These are phyloP conservation scores for Tolypocladium ophioglossoides DNA, from an alignment of 2,329 filamentous ascomycete species.

Conservation along the genomic window DNA sequence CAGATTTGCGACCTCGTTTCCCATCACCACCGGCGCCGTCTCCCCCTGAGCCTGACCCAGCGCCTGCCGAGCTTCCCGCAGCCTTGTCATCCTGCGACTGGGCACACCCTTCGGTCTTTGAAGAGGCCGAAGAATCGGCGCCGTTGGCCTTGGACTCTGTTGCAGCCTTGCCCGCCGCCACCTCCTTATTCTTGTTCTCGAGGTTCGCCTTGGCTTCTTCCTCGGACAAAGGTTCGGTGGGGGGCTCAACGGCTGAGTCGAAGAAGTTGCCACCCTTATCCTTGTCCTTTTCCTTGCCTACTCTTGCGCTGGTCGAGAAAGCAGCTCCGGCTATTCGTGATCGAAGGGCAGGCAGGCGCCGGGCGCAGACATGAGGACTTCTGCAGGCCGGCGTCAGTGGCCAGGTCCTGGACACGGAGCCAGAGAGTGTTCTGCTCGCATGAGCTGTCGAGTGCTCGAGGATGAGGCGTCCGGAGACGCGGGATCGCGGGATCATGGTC, in stretches of 20 bases:
- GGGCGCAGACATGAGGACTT: conserved; percentile 19
- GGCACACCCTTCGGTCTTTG: conserved; percentile 29
- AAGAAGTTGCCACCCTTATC: conserved; percentile 37
- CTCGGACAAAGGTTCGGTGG: conserved; percentile 37
- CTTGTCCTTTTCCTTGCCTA: conserved; percentile 23
- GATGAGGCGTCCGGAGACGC: conserved; percentile 26
- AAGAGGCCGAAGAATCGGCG: conserved; percentile 31
- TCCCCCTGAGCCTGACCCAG: conserved; percentile 33
- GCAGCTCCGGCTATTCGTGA: conserved; percentile 16
- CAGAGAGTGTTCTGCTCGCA: conserved; percentile 12
- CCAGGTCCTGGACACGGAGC: conserved; percentile 15
- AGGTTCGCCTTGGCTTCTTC: conserved; percentile 42
- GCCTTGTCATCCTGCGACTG: conserved; percentile 42
- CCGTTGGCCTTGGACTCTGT: conserved; percentile 32
- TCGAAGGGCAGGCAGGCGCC: conserved; percentile 17
- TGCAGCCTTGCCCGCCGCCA: conserved; percentile 33
- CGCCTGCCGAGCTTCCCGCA: conserved; percentile 42
- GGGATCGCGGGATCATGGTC: conserved; percentile 30
- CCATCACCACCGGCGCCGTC: conserved; percentile 50
- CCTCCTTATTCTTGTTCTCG: conserved; percentile 32
- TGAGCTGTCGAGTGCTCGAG: conserved; percentile 23
- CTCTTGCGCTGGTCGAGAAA: conserved; percentile 25
- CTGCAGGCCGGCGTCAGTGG: conserved; percentile 15
- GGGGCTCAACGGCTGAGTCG: conserved; percentile 30
- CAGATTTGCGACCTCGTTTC: conserved; percentile 60